These are phyloP conservation scores for Arabidopsis thaliana DNA, from an alignment of 345 rosid species.

Conservation along the genomic window TAIR10.1 NC_003070.9:25905501-25906000, in stretches of 20 bases:
- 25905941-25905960: slow-evolving; percentile 78
- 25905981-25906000: slow-evolving; percentile 3
- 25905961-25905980: neutral
- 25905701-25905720: slow-evolving; percentile 64
- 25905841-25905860: slow-evolving; percentile 65
- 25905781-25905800: slow-evolving; percentile 60
- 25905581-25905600: slow-evolving; percentile 63
- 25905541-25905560: slow-evolving; percentile 52
- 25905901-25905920: slow-evolving; percentile 68
- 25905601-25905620: slow-evolving; percentile 51
- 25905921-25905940: slow-evolving; percentile 73
- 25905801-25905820: slow-evolving; percentile 82
- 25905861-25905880: slow-evolving; percentile 76
- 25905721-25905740: slow-evolving; percentile 33
- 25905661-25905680: slow-evolving; percentile 96
- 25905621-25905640: slow-evolving; percentile 58
- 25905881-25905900: slow-evolving; percentile 56
- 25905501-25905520: slow-evolving; percentile 82
- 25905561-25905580: slow-evolving; percentile 38
- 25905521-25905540: slow-evolving; percentile 94
- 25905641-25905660: slow-evolving; percentile 63
- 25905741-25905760: slow-evolving; percentile 17
- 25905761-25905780: slow-evolving; percentile 16
- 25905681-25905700: slow-evolving; percentile 89
- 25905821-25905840: slow-evolving; percentile 71